A percentile compares a stretch with the other conserved stretches of the same genome.
Evolutionary conservation across 768 basidiomycete species (phyloP).

Genomic region (Lentinus brumalis): DNA sequence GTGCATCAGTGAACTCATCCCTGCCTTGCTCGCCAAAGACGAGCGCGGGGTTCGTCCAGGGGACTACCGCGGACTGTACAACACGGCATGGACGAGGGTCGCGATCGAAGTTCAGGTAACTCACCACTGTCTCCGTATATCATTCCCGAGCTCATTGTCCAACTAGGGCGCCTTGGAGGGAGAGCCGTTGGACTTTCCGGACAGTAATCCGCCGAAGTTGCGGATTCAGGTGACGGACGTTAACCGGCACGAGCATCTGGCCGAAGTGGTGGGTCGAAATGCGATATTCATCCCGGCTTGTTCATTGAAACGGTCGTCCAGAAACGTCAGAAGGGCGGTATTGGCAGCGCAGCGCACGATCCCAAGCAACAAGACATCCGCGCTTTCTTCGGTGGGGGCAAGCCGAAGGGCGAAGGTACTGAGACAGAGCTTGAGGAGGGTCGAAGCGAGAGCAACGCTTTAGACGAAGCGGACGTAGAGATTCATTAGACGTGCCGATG

Average conservation of each 20-base stretch:
- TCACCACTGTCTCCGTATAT: neutral
- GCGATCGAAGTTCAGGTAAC: slow-evolving; percentile 49
- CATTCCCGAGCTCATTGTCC: neutral
- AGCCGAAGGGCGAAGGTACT: neutral
- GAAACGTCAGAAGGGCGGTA: slow-evolving; percentile 76
- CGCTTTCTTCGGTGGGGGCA: slow-evolving; percentile 61
- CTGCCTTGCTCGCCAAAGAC: slow-evolving; percentile 49
- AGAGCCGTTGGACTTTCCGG: slow-evolving; percentile 24
- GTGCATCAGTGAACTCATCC: slow-evolving; percentile 57
- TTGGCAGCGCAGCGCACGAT: slow-evolving; percentile 71
- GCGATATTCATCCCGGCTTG: neutral
- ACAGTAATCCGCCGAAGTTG: slow-evolving; percentile 36
- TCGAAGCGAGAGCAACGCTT: slow-evolving; percentile 31
- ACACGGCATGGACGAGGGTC: slow-evolving; percentile 71
- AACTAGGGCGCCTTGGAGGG: slow-evolving; percentile 32
- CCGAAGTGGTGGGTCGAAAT: slow-evolving; percentile 50
- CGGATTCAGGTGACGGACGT: slow-evolving; percentile 51
- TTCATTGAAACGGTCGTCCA: slow-evolving; percentile 19
- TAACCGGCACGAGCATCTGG: slow-evolving; percentile 58
- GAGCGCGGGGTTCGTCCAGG: slow-evolving; percentile 33
- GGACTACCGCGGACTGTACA: slow-evolving; percentile 54
- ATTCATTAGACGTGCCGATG: slow-evolving; percentile 10
- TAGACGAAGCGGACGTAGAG: slow-evolving; percentile 30
- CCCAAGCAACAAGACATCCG: slow-evolving; percentile 76
- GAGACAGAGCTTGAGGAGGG: slow-evolving; percentile 23